phyloP scores from a whole-genome alignment of 2,329 filamentous ascomycete genomes.

The Dactylonectria macrodidyma region DNA sequence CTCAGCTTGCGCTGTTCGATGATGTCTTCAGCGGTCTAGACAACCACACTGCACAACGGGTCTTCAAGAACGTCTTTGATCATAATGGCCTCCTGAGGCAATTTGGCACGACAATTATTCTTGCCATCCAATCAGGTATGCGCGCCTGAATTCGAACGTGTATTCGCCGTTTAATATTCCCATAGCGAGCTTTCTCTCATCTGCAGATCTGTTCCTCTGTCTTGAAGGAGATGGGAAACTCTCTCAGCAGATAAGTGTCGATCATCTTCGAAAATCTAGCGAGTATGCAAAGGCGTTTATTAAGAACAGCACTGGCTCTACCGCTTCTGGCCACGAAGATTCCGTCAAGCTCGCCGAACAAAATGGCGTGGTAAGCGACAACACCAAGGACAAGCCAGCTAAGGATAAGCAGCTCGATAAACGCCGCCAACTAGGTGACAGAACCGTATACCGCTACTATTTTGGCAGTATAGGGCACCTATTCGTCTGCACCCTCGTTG shows the following conservation, averaged over 20 bases:
- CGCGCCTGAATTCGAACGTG: neutral
- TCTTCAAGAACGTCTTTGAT: conserved; percentile 51
- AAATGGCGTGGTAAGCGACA: conserved; percentile 8
- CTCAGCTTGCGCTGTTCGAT: conserved; percentile 53
- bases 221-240: conserved; percentile 35
- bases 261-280: conserved; percentile 17
- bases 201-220: conserved; percentile 43
- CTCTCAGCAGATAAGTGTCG: conserved; percentile 53
- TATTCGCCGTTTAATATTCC: conserved; percentile 6
- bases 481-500: conserved; percentile 42
- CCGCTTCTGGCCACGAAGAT: neutral
- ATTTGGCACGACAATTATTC: conserved; percentile 53
- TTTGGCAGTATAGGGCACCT: conserved; percentile 46
- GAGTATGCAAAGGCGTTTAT: conserved; percentile 33
- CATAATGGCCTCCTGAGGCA: conserved; percentile 46
- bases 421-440: conserved; percentile 49
- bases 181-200: conserved; percentile 50
- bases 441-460: conserved; percentile 49
- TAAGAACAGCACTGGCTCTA: neutral
- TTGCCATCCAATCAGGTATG: conserved; percentile 54
- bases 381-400: conserved; percentile 43
- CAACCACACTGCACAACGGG: conserved; percentile 49
- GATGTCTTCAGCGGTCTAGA: conserved; percentile 58
- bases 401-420: conserved; percentile 31
- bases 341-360: neutral